Conservation (phyloP, 164 flowering plant species). For the Piper betle region DNA sequence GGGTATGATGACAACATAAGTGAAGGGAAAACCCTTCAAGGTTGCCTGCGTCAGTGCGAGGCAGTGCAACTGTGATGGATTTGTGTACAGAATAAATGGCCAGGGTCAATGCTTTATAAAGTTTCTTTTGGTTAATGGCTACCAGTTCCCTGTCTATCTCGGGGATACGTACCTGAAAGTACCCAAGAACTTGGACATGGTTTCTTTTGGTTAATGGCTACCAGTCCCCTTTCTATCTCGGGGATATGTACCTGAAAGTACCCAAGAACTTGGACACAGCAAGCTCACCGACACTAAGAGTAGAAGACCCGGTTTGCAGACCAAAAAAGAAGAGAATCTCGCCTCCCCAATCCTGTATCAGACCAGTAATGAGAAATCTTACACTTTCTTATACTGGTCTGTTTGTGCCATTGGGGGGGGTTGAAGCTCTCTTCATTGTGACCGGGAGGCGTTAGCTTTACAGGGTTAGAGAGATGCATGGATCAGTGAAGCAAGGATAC, state of each 20-base stretch:
- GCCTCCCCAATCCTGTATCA: slow-evolving; percentile 1
- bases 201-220: slow-evolving; percentile 7
- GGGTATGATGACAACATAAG: slow-evolving; percentile 8
- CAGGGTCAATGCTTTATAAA: slow-evolving; percentile 8
- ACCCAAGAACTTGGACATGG: slow-evolving; percentile 1
- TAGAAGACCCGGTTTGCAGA: background rate
- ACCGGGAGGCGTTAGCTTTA: slow-evolving; percentile 9
- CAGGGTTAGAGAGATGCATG: background rate
- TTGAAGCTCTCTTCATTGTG: slow-evolving; percentile 8
- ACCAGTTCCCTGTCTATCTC: background rate
- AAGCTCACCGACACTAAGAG: background rate
- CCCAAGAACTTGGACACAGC: slow-evolving; percentile 3
- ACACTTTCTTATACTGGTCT: slow-evolving; percentile 6
- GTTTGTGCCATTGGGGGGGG: slow-evolving; percentile 5
- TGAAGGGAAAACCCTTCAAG: background rate
- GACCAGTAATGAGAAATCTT: background rate
- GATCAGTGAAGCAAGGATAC: slow-evolving; percentile 6
- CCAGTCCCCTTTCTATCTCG: background rate
- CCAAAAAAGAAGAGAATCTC: background rate
- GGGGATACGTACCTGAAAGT: slow-evolving; percentile 8
- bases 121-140: slow-evolving; percentile 7
- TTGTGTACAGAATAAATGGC: slow-evolving; percentile 5
- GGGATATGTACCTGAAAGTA: slow-evolving; percentile 7
- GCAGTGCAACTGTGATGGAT: slow-evolving; percentile 10
- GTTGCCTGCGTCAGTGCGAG: slow-evolving; percentile 9